Evolutionary conservation across 2,329 filamentous ascomycete genomes (phyloP).

Genomic region (Trichoderma gracile): DNA sequence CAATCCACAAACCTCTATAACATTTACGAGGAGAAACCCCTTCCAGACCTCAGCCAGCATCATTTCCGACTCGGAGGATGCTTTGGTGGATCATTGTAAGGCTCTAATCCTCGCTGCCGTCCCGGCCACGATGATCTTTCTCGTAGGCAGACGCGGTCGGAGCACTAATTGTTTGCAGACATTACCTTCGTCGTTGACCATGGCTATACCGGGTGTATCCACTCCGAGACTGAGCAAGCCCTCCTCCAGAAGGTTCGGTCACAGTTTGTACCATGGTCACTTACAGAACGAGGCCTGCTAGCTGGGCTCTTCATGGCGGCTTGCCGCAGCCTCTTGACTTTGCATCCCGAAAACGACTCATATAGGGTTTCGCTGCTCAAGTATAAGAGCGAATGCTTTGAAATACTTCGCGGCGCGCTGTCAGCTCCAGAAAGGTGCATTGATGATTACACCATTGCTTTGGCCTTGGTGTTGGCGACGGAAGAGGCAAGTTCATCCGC

Average conservation of each 20-base stretch:
- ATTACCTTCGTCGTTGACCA: conserved; percentile 17
- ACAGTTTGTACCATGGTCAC: conserved; percentile 19
- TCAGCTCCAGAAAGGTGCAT: background rate
- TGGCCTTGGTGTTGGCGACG: conserved; percentile 14
- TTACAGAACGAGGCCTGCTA: conserved; percentile 14
- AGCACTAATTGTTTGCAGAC: conserved; percentile 6
- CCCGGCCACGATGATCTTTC: background rate
- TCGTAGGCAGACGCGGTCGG: no score
- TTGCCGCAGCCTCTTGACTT: conserved; percentile 4
- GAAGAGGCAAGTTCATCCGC: background rate
- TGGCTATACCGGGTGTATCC: conserved; percentile 17
- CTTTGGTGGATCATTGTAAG: conserved; percentile 19
- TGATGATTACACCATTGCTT: conserved; percentile 13
- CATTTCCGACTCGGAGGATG: background rate
- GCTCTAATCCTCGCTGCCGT: background rate
- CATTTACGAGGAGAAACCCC: conserved; percentile 10
- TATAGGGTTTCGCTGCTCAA: conserved; percentile 1
- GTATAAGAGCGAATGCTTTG: conserved; percentile 22
- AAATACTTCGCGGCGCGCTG: conserved; percentile 3
- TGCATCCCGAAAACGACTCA: conserved; percentile 11
- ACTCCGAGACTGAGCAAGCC: conserved; percentile 5
- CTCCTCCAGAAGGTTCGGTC: conserved; percentile 15
- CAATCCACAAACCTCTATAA: conserved; percentile 5
- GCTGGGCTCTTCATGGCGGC: conserved; percentile 14
- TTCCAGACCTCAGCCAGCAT: conserved; percentile 8